Percentiles rank a stretch among this genome's conserved stretches.
These are phyloP conservation scores for Punctularia strigosozonata DNA, from an alignment of 768 basidiomycete genomes.

Conservation along the genomic window DNA sequence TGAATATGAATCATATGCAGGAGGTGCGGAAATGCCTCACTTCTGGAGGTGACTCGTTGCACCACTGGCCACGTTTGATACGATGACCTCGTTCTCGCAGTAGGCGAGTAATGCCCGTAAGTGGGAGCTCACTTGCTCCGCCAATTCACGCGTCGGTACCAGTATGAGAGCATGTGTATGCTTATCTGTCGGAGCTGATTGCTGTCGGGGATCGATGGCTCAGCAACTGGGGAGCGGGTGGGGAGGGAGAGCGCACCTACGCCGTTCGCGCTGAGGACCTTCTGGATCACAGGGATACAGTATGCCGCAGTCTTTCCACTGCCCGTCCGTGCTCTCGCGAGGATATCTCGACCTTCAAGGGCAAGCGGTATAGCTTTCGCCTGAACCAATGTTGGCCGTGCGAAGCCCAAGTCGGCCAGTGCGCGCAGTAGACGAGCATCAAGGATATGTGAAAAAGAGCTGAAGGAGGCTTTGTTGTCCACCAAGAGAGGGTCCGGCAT, in stretches of 20 bases:
- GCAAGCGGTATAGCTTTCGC: slow-evolving; percentile 87
- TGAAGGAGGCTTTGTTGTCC: slow-evolving; percentile 21
- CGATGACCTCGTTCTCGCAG: slow-evolving; percentile 62
- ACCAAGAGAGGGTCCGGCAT: too few relatives aligned
- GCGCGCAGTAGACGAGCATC: slow-evolving; percentile 81
- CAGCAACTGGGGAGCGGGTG: neutral
- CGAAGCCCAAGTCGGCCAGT: slow-evolving; percentile 83
- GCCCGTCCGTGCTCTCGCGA: slow-evolving; percentile 90
- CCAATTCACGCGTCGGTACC: slow-evolving; percentile 86
- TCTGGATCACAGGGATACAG: slow-evolving; percentile 83
- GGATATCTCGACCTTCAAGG: slow-evolving; percentile 73
- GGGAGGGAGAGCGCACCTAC: slow-evolving; percentile 31
- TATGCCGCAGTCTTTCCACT: slow-evolving; percentile 98
- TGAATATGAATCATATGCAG: too few relatives aligned
- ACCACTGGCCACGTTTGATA: slow-evolving; percentile 71
- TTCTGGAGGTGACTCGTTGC: slow-evolving; percentile 60
- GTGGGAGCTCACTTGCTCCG: slow-evolving; percentile 78
- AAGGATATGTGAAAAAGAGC: slow-evolving; percentile 60
- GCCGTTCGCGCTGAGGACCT: slow-evolving; percentile 69
- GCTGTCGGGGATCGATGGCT: neutral
- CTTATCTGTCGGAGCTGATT: slow-evolving; percentile 3
- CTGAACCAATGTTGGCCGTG: slow-evolving; percentile 87
- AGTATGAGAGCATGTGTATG: slow-evolving; percentile 48
- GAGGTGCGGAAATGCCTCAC: slow-evolving; percentile 23
- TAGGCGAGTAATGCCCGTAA: slow-evolving; percentile 56